A percentile compares a stretch with the other conserved stretches of the same genome.
These are phyloP conservation scores for Sutorius eximius DNA, from an alignment of 1,284 basidiomycete species.

Conservation along the genomic window DNA sequence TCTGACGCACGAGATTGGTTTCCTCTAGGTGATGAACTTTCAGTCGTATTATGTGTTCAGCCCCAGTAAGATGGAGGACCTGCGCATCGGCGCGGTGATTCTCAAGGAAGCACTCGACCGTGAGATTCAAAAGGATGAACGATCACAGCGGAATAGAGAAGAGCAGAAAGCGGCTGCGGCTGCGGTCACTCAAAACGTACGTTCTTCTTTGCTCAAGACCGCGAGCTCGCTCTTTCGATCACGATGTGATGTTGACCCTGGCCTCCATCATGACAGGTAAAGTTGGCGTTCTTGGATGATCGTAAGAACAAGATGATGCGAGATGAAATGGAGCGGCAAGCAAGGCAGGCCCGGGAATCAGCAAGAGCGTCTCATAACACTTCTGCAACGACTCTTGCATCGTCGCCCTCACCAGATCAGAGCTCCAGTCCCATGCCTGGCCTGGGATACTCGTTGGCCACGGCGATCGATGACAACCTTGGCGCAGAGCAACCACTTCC, in stretches of 20 bases:
- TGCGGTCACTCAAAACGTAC: slow-evolving; percentile 54
- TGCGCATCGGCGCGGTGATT: slow-evolving; percentile 62
- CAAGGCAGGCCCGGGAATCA: slow-evolving; percentile 38
- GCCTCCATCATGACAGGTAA: slow-evolving; percentile 47
- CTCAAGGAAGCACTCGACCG: slow-evolving; percentile 59
- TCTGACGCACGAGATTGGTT: neutral
- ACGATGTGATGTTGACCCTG: neutral
- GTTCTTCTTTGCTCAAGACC: neutral
- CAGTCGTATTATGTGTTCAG: slow-evolving; percentile 69
- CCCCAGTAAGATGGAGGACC: slow-evolving; percentile 48
- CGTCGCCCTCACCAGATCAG: neutral
- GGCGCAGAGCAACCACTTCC: slow-evolving; percentile 24
- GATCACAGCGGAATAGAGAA: slow-evolving; percentile 43
- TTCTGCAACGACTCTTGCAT: neutral
- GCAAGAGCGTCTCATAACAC: neutral
- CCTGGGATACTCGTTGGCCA: slow-evolving; percentile 20
- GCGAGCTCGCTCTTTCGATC: neutral
- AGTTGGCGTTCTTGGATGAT: slow-evolving; percentile 73
- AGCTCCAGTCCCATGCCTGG: slow-evolving; percentile 20
- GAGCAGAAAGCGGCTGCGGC: slow-evolving; percentile 58
- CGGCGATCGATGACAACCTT: slow-evolving; percentile 7
- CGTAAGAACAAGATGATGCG: slow-evolving; percentile 52
- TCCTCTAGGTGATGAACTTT: slow-evolving; percentile 42
- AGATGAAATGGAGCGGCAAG: slow-evolving; percentile 59
- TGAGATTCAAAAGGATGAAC: slow-evolving; percentile 55